Conservation (phyloP, 768 basidiomycete species). For the Phanerodontia chrysosporium region DNA sequence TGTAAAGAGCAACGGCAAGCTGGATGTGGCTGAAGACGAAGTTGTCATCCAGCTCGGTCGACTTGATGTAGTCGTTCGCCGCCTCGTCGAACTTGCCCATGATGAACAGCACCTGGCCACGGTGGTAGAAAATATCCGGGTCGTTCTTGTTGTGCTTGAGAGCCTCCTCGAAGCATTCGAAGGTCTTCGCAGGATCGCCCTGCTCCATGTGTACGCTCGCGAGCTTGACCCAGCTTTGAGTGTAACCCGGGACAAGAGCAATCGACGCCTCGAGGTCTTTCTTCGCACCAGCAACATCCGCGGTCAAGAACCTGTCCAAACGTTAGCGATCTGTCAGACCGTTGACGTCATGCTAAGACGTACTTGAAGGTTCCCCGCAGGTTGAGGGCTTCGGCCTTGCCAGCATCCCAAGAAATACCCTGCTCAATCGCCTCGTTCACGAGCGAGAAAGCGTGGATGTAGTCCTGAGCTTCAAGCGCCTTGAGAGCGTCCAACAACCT, state of each 20-base stretch:
- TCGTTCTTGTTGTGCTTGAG: slow-evolving; percentile 78
- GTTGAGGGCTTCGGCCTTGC: slow-evolving; percentile 86
- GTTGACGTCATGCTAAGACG: slow-evolving; percentile 16
- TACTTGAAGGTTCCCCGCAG: slow-evolving; percentile 95
- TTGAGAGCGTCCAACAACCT: slow-evolving; percentile 78
- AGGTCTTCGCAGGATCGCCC: slow-evolving; percentile 72
- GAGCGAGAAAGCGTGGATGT: slow-evolving; percentile 72
- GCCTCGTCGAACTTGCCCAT: slow-evolving; percentile 86
- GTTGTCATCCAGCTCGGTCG: slow-evolving; percentile 75
- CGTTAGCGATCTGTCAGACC: not conserved
- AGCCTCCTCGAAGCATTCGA: slow-evolving; percentile 89
- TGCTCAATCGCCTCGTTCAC: slow-evolving; percentile 85
- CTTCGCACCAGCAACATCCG: slow-evolving; percentile 79
- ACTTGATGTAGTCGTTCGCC: slow-evolving; percentile 87
- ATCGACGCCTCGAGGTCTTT: slow-evolving; percentile 78
- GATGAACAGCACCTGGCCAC: slow-evolving; percentile 97
- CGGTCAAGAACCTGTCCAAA: slow-evolving; percentile 74
- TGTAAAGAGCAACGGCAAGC: slow-evolving; percentile 95
- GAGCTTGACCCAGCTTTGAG: slow-evolving; percentile 93
- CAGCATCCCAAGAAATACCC: slow-evolving; percentile 70
- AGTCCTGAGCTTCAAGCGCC: slow-evolving; percentile 83
- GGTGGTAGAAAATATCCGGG: slow-evolving; percentile 97
- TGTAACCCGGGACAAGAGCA: slow-evolving; percentile 59
- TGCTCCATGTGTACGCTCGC: slow-evolving; percentile 98
- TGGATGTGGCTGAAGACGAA: slow-evolving; percentile 99